A percentile compares a stretch with the other conserved stretches of the same genome.
phyloP scores from a whole-genome alignment of 2,329 filamentous ascomycete genomes.

The Aspergillus unguis region DNA sequence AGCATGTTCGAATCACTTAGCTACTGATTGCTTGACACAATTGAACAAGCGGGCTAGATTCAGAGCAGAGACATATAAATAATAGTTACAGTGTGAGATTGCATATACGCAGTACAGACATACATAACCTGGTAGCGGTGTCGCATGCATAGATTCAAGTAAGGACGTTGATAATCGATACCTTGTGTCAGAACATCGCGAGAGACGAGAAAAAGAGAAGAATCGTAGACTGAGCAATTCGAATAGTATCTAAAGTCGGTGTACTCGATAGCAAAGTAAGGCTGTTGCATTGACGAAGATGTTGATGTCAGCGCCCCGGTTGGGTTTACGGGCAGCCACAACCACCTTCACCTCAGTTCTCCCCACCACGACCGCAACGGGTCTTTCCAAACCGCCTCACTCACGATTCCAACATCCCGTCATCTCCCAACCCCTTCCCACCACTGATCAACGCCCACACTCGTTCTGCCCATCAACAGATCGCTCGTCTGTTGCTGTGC shows the following conservation, averaged over 20 bases:
- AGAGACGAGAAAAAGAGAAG: no score
- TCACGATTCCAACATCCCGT: constrained; percentile 13
- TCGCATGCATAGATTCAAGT: no score
- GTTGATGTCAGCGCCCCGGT: constrained; percentile 12
- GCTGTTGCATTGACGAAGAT: neutral
- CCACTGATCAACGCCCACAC: constrained; percentile 11
- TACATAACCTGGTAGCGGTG: no score
- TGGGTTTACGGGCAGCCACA: constrained; percentile 20
- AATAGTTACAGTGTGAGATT: neutral
- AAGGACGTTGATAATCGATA: no score
- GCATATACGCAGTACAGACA: neutral
- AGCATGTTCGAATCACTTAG: no score
- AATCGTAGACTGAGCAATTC: no score
- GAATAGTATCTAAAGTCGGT: no score
- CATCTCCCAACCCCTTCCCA: constrained; percentile 7
- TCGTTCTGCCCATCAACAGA: constrained; percentile 15
- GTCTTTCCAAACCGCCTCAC: constrained; percentile 21
- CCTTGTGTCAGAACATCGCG: no score
- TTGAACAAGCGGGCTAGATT: neutral
- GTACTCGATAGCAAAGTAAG: no score
- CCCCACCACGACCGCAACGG: constrained; percentile 18
- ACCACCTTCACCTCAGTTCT: constrained; percentile 8
- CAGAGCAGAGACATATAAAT: neutral
- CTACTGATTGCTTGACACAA: neutral
- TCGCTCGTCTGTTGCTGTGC: constrained; percentile 10